Evolutionary conservation across 495 filamentous ascomycete species (phyloP), one percentile per base, ranked within the genome.

Genomic region (Hypoxylon lenormandii): DNA sequence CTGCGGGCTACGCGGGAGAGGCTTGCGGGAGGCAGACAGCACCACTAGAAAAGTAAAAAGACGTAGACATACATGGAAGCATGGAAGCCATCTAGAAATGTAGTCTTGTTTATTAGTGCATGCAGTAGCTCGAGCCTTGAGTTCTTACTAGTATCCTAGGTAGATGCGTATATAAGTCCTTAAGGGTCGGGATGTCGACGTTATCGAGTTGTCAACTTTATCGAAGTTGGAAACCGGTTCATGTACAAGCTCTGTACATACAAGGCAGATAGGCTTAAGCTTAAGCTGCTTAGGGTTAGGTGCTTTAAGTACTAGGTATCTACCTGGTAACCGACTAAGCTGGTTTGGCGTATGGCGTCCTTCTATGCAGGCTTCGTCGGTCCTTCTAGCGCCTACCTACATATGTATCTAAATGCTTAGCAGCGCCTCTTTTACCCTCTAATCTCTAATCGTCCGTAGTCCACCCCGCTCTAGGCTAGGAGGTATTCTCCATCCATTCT

Each of bases 291-390:
- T 42, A 50, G 22, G 33, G 21, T 48, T 42, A 42, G 13, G 8
- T 42, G 45, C 64, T n/a, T 48, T 42, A 42, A 3, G 8, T 42
- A 37, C 64, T n/a, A n/a, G n/a, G n/a, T n/a, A n/a, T n/a, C 60
- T 57, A 58, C 21, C 7, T 50, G n/a, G n/a, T n/a, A n/a, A n/a
- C n/a, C n/a, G 37, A 40, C 60, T 55, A 72, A 21, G 21, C 57
- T 47, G 15, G 40, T 68, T 68, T 67, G 50, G 22, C 49, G 62
- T 30, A 46, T 73, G 70, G 72, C 58, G 52, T 36, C n/a, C 33
- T 75, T 75, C 72, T 66, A 58, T 70, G 72, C 72, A 75, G 50
- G 55, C 64, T 75, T 75, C 72, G 64, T 70, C 61, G 70, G 66
- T 63, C 64, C 66, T 64, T 75, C 72, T 75, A 75, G 72, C 69